Evolutionary conservation across 768 basidiomycete genomes (phyloP), one percentile per base, ranked within the genome.

Genomic region (Hygrocybe punicea): DNA sequence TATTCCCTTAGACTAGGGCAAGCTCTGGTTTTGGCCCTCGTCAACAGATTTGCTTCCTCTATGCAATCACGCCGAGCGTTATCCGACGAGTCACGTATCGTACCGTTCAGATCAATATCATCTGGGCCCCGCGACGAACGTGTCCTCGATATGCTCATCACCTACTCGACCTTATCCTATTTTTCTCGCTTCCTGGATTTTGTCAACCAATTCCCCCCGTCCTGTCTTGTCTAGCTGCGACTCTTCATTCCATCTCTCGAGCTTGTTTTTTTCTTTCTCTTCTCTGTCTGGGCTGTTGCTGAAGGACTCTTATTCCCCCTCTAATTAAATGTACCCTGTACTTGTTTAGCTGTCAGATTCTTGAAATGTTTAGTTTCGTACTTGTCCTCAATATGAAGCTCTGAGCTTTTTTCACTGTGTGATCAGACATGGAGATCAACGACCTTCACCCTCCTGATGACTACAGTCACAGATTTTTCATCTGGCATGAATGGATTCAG

Each of bases 401-500:
- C n/a, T n/a, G n/a, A n/a, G 21, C 46, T 48, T 6, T 21, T 21
- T 25, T 48, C 14, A 3, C 6, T 4, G 14, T 6, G 11, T 23
- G 19, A 7, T 16, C 16, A 24, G 17, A 50, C 36, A 78, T 78
- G 78, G 76, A 78, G 64, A 67, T 78, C 61, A 76, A 75, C 63
- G 88, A 91, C 66, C 77, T 91, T 42, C 89, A 91, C 65, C 89
- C 90, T 24, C 76, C 82, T 62, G 89, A 92, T 67, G 90, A 92
- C 72, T 87, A 89, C 71, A 87, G 80, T 58, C 86, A 89, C 67
- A 77, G 86, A 16, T 91, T 89, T 73, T 93, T 91, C 74, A 91
- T 91, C 62, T 93, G 89, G 89, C 89, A 91, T 69, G 91, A 93
- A 69, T 93, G 89, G 88, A 85, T 93, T 55, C 85, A 89, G 80